Evolutionary conservation across 768 basidiomycete species (phyloP).

Genomic region (Mycena kentingensis): DNA sequence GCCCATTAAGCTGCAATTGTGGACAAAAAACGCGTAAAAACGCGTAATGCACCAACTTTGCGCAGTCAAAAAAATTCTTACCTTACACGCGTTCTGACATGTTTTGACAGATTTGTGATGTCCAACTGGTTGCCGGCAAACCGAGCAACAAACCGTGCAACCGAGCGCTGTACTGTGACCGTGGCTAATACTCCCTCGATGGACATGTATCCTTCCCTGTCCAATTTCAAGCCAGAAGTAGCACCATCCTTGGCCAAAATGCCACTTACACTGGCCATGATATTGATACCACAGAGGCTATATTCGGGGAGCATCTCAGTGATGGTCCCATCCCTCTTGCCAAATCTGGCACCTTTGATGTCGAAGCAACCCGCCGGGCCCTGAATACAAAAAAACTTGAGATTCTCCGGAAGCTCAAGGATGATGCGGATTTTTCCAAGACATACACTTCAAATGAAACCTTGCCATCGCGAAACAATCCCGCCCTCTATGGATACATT

Average conservation of each 20-base stretch:
- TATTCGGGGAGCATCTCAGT: not conserved
- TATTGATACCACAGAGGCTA: not conserved
- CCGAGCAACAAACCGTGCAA: no score
- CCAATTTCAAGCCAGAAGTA: not conserved
- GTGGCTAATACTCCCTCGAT: constrained; percentile 2
- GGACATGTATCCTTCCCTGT: not conserved
- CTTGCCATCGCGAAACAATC: constrained; percentile 13
- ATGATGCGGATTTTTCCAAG: not conserved
- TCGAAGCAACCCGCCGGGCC: not conserved
- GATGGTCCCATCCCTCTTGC: not conserved
- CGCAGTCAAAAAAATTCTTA: no score
- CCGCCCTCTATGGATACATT: constrained; percentile 16
- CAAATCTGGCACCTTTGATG: constrained; percentile 4
- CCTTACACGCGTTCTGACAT: no score
- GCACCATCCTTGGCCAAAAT: not conserved
- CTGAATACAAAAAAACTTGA: constrained; percentile 6
- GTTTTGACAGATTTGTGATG: no score
- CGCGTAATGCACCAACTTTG: no score
- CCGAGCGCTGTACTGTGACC: no score
- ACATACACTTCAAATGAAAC: not conserved
- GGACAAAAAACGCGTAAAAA: no score
- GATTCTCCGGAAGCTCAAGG: not conserved
- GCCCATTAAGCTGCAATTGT: no score
- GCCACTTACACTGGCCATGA: constrained; percentile 10
- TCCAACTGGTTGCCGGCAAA: no score